These are phyloP conservation scores for Aspergillus amoenus DNA, from an alignment of 2,329 filamentous ascomycete genomes.

Conservation along the genomic window DNA sequence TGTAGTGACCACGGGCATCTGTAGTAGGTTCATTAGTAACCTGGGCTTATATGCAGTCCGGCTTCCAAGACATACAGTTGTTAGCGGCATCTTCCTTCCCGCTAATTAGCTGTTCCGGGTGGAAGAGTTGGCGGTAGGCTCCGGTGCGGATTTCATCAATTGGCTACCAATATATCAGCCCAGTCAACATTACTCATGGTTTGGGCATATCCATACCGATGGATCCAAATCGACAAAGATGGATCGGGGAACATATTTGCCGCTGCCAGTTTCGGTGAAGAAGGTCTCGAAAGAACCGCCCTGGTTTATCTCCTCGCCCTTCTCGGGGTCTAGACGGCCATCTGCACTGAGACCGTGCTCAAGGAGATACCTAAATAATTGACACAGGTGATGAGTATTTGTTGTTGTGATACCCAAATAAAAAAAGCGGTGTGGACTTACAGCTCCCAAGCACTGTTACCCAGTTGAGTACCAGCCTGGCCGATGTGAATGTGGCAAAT, in stretches of 20 bases:
- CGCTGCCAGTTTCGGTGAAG: conserved; percentile 63
- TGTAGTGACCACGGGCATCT: conserved; percentile 69
- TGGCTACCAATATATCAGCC: conserved; percentile 42
- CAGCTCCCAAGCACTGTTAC: conserved; percentile 70
- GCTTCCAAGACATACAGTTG: conserved; percentile 52
- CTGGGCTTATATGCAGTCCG: not conserved
- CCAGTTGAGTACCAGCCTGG: conserved; percentile 67
- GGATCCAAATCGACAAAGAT: conserved; percentile 69
- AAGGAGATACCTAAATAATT: conserved; percentile 57
- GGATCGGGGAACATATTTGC: conserved; percentile 68
- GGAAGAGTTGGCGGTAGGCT: conserved; percentile 62
- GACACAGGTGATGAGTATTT: not conserved
- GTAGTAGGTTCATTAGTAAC: conserved; percentile 16
- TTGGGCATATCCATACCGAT: conserved; percentile 45
- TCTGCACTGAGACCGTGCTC: conserved; percentile 65
- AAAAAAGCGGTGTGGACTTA: conserved; percentile 47
- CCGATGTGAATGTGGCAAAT: conserved; percentile 68
- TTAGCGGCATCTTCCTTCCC: conserved; percentile 70
- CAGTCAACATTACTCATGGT: not conserved
- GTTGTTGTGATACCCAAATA: not conserved
- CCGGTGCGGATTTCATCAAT: conserved; percentile 68
- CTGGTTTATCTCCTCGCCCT: conserved; percentile 51
- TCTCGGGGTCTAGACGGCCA: conserved; percentile 58
- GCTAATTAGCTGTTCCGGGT: conserved; percentile 65
- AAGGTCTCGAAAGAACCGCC: conserved; percentile 64